These are phyloP conservation scores for Calonectria leucothoes DNA, from an alignment of 2,329 filamentous ascomycete genomes.

Conservation along the genomic window DNA sequence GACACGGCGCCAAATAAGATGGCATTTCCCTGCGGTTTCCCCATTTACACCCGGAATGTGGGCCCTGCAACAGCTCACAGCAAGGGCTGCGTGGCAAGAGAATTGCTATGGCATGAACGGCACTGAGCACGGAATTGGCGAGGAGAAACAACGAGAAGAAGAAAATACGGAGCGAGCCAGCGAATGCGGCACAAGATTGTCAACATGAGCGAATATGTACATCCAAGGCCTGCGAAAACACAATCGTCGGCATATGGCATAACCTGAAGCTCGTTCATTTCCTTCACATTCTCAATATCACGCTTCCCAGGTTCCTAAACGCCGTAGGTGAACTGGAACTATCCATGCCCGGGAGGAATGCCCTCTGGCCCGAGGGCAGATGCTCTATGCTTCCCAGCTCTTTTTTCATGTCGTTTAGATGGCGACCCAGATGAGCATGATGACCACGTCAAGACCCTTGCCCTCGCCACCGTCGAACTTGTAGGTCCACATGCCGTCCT, in stretches of 20 bases:
- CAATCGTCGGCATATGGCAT: slow-evolving; percentile 34
- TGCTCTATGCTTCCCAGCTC: slow-evolving; percentile 14
- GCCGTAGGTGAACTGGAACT: slow-evolving; percentile 40
- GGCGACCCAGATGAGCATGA: slow-evolving; percentile 83
- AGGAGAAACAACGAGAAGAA: slow-evolving; percentile 18
- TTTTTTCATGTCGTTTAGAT: slow-evolving; percentile 55
- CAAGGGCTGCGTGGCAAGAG: background rate
- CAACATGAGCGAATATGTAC: slow-evolving; percentile 39
- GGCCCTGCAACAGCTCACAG: background rate
- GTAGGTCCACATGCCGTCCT: slow-evolving; percentile 90
- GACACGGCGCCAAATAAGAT: background rate
- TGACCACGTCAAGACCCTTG: slow-evolving; percentile 76
- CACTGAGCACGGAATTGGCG: background rate
- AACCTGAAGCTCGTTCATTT: slow-evolving; percentile 37
- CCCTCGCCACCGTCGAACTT: slow-evolving; percentile 80
- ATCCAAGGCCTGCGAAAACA: slow-evolving; percentile 42
- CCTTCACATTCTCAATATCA: slow-evolving; percentile 40
- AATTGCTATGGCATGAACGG: background rate
- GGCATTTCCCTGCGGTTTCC: background rate
- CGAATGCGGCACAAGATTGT: slow-evolving; percentile 31
- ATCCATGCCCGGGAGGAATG: slow-evolving; percentile 31
- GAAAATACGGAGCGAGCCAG: slow-evolving; percentile 22
- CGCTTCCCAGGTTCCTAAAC: slow-evolving; percentile 43
- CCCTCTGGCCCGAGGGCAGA: slow-evolving; percentile 21
- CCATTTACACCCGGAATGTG: background rate